A percentile compares a stretch with the other conserved stretches of the same genome.
Evolutionary conservation across 208 protist genomes (phyloP).

Genomic region (Crithidia expoeki): DNA sequence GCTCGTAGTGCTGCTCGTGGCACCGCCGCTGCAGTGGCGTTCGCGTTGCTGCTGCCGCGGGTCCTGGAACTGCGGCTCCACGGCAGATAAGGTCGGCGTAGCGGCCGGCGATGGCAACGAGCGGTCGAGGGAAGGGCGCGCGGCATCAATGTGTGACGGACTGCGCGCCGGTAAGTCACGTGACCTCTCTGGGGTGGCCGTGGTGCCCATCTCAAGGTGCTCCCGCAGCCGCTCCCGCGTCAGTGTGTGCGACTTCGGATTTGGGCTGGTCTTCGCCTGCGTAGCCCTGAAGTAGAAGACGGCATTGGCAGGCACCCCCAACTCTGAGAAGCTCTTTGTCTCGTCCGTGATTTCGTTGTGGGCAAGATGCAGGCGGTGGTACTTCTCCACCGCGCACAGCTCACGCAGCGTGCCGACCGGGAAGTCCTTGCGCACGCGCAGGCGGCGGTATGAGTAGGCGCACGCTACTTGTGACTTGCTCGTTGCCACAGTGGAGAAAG

Average conservation of each 20-base stretch:
- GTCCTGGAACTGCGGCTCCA: slow-evolving; percentile 3
- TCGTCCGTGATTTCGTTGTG: slow-evolving; percentile 36
- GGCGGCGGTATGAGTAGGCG: slow-evolving; percentile 36
- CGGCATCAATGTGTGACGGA: slow-evolving; percentile 13
- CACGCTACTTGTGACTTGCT: slow-evolving; percentile 16
- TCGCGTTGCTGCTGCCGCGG: not conserved
- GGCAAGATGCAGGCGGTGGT: slow-evolving; percentile 39
- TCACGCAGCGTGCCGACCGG: slow-evolving; percentile 69
- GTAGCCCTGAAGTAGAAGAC: slow-evolving; percentile 38
- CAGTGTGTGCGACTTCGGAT: not conserved
- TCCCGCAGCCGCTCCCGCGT: slow-evolving; percentile 26
- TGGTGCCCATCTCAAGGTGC: slow-evolving; percentile 16
- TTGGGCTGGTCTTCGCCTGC: not conserved
- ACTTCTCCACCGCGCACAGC: slow-evolving; percentile 38
- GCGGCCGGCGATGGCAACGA: slow-evolving; percentile 1
- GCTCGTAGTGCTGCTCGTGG: slow-evolving; percentile 9
- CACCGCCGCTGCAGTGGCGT: not conserved
- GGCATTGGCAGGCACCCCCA: slow-evolving; percentile 25
- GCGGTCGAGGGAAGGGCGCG: slow-evolving; percentile 11
- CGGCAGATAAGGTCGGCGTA: not conserved
- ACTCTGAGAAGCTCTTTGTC: slow-evolving; percentile 19
- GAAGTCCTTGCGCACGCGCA: slow-evolving; percentile 53
- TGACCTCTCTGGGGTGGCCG: not conserved
- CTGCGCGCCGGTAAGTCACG: not conserved
- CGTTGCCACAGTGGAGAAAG: slow-evolving; percentile 21